Evolutionary conservation across 2,329 filamentous ascomycete genomes (phyloP).

Genomic region (Zelopaecilomyces penicillatus): DNA sequence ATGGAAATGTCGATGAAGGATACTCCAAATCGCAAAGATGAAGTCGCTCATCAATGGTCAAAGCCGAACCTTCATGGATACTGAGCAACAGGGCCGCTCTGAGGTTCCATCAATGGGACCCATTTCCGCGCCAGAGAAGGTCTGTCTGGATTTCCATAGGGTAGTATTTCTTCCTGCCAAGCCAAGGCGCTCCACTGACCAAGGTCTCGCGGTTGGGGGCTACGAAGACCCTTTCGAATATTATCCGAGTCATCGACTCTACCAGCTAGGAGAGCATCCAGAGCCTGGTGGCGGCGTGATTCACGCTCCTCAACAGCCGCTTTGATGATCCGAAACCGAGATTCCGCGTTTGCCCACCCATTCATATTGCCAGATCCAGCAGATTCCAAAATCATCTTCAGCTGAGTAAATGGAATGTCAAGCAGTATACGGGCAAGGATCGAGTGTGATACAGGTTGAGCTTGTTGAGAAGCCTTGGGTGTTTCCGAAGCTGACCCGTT

Average conservation of each 20-base stretch:
- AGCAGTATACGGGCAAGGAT: conserved; percentile 59
- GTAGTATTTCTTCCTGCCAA: conserved; percentile 38
- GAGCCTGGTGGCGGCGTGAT: conserved; percentile 38
- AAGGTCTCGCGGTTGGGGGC: conserved; percentile 29
- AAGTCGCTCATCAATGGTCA: conserved; percentile 11
- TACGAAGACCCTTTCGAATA: conserved; percentile 29
- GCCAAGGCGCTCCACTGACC: conserved; percentile 40
- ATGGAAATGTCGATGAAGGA: conserved; percentile 12
- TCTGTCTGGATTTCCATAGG: conserved; percentile 31
- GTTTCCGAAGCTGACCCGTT: conserved; percentile 21
- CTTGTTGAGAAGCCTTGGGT: conserved; percentile 17
- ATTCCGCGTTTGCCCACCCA: conserved; percentile 41
- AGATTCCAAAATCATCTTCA: conserved; percentile 59
- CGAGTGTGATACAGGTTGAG: conserved; percentile 30
- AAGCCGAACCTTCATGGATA: conserved; percentile 21
- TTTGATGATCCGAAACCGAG: conserved; percentile 40
- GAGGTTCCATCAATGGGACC: conserved; percentile 27
- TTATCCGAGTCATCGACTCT: conserved; percentile 25
- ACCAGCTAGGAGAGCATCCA: conserved; percentile 34
- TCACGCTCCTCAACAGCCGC: conserved; percentile 50
- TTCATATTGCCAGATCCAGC: conserved; percentile 40
- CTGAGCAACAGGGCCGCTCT: conserved; percentile 16
- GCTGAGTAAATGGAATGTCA: conserved; percentile 58
- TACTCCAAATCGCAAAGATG: conserved; percentile 12
- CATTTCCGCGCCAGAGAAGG: conserved; percentile 36